Conservation (phyloP, 306 rosid species). For the Rosa rugosa region DNA sequence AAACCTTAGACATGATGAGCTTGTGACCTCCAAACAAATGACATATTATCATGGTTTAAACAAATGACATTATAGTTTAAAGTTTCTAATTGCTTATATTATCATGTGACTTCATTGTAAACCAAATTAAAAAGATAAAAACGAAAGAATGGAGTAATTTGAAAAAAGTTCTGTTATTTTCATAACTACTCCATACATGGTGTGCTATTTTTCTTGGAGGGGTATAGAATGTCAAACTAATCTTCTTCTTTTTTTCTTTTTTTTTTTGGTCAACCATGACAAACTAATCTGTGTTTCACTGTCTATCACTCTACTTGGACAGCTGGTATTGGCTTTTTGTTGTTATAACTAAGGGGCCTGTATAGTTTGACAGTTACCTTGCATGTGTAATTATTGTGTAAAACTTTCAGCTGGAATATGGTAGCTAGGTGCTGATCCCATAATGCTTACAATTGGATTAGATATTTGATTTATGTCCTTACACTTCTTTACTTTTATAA, state of each 20-base stretch:
- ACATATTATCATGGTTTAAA: not conserved
- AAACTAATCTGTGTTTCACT: not conserved
- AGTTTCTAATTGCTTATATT: not conserved
- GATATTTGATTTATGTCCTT: slow-evolving; percentile 18
- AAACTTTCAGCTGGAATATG: not conserved
- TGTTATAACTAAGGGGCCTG: not conserved
- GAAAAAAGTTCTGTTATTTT: not conserved
- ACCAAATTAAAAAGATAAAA: not conserved
- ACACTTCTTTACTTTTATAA: slow-evolving; percentile 12
- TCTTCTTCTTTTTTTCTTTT: not conserved
- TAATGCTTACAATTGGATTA: not conserved
- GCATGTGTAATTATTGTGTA: slow-evolving; percentile 1
- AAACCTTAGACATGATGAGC: not conserved
- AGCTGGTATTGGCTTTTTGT: not conserved
- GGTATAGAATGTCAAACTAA: not conserved
- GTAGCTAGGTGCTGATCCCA: not conserved
- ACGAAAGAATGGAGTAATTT: not conserved
- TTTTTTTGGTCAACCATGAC: not conserved
- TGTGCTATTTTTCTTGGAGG: not conserved
- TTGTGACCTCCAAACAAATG: not conserved
- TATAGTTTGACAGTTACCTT: not conserved
- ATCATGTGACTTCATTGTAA: not conserved
- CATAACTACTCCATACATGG: not conserved
- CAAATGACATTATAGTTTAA: not conserved
- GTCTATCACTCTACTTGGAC: not conserved